Percentiles rank a stretch among this genome's conserved stretches.
These are phyloP conservation scores for Cladosporium sp. DNA, from an alignment of 2,329 filamentous ascomycete species.

Conservation along the genomic window DNA sequence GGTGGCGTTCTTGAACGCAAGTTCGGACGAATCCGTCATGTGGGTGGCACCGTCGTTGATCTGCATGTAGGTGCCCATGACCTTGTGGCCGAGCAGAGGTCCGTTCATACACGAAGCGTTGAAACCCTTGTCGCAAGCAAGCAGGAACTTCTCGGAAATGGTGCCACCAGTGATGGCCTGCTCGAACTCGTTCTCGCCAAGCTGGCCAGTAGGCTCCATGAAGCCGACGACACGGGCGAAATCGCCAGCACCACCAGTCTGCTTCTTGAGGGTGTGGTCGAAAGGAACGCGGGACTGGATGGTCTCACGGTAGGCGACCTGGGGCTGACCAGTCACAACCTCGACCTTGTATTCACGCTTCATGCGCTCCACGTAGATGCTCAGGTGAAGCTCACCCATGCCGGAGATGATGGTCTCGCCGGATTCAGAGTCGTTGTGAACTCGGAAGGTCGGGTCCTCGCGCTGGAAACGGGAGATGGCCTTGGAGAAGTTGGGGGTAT, in stretches of 20 bases:
- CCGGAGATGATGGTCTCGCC: constrained; percentile 97
- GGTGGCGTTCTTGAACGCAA: constrained; percentile 89
- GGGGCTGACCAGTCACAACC: constrained; percentile 89
- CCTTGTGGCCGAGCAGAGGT: constrained; percentile 84
- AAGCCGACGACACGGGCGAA: constrained; percentile 87
- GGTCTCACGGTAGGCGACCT: constrained; percentile 95
- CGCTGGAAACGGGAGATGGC: constrained; percentile 98
- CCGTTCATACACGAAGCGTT: constrained; percentile 74
- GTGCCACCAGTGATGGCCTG: constrained; percentile 80
- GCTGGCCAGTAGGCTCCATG: constrained; percentile 74
- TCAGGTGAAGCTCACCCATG: constrained; percentile 95
- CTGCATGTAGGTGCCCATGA: constrained; percentile 84
- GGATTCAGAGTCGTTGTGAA: constrained; percentile 84
- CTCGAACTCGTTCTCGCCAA: constrained; percentile 76
- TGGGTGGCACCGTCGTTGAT: constrained; percentile 95
- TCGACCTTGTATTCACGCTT: constrained; percentile 95
- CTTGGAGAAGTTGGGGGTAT: constrained; percentile 92
- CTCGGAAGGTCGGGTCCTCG: constrained; percentile 95
- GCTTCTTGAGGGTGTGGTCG: constrained; percentile 90
- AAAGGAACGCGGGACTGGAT: constrained; percentile 74
- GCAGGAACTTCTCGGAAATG: constrained; percentile 93
- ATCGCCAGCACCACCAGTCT: constrained; percentile 91
- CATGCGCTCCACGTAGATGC: constrained; percentile 97
- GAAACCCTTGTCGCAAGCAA: constrained; percentile 94
- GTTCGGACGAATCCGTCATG: constrained; percentile 95